Base-by-base conservation (phyloP, 108 stramenopile genomes). In the Chaetoceros muelleri region DNA sequence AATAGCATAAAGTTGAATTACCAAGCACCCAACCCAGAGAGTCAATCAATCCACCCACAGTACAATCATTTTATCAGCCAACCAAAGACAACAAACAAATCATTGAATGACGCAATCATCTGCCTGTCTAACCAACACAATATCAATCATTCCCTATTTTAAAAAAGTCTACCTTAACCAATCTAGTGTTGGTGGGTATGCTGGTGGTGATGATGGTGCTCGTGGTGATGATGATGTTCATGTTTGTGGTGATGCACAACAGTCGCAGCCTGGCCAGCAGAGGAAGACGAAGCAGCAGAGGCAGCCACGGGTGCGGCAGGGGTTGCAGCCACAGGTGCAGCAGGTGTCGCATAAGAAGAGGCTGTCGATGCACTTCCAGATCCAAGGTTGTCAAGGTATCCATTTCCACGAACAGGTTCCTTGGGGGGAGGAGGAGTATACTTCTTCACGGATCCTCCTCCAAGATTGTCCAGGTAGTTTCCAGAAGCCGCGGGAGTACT, bases 221-320 rank as follows among this genome's bases (percentile, higher is more conserved):
- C 19, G 54, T 29, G 54, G n/a, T 55, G 54, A 30, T 55, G 54
- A 28, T 30, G 20, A 18, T 23, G 54, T 20, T 55, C 31, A 44
- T 22, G 48, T 17, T 5, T 40, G 34, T 40, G 34, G 5, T 40
- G 34, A 40, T 40, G 34, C 8, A 40, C 13, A 40, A 40, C 34
- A 40, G 34, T 40, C 5, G 34, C 13, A 10, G 8, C 34, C 5
- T 5, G 8, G 5, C 8, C 34, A 10, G 5, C 34, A 13, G 34
- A 10, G 13, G 34, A 5, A 40, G 34, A 10, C 13, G 34, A 5
- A 10, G 13, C 34, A 40, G 34, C 8, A 10, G 34, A 5, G 13
- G 34, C 8, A 10, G 34, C 34, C 13, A 40, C 34, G 13, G 34
- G 34, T 10, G 34, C 34, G 5, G 34, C 8, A 10, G 13, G 8